These are phyloP conservation scores for Xanthoparmelia taractica DNA, from an alignment of 495 filamentous ascomycete genomes.

Conservation along the genomic window DNA sequence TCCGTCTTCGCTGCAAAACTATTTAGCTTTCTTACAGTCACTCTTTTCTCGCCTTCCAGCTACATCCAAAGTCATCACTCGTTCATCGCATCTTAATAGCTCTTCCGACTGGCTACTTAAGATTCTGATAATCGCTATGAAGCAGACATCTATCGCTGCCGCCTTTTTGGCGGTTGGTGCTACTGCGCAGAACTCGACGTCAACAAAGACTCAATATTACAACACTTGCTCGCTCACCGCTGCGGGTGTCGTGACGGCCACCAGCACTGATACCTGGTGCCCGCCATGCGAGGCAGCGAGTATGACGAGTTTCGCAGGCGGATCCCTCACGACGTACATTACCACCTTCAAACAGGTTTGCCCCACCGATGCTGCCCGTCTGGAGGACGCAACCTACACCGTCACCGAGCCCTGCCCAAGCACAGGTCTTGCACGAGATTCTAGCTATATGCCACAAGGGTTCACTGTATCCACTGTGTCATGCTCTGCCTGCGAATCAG, in stretches of 20 bases:
- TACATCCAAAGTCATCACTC: constrained; percentile 8
- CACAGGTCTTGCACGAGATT: constrained; percentile 16
- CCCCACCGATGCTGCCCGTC: constrained; percentile 2
- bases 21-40: constrained; percentile 10
- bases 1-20: constrained; percentile 8
- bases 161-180: constrained; percentile 11
- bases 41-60: constrained; percentile 1
- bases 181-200: constrained; percentile 6
- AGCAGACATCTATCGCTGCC: constrained; percentile 5
- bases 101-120: background rate
- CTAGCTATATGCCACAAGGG: constrained; percentile 23
- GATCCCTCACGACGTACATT: constrained; percentile 21
- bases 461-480: constrained; percentile 24
- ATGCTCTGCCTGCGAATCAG: constrained; percentile 12
- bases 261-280: constrained; percentile 14
- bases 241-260: constrained; percentile 14
- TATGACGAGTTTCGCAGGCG: constrained; percentile 13
- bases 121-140: constrained; percentile 7
- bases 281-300: constrained; percentile 16
- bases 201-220: constrained; percentile 13
- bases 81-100: constrained; percentile 4
- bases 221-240: constrained; percentile 14
- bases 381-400: constrained; percentile 24
- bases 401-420: constrained; percentile 25
- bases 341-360: constrained; percentile 20